These are phyloP conservation scores for Ceratobasidium sp. DNA, from an alignment of 1,284 basidiomycete genomes.

Conservation along the genomic window DNA sequence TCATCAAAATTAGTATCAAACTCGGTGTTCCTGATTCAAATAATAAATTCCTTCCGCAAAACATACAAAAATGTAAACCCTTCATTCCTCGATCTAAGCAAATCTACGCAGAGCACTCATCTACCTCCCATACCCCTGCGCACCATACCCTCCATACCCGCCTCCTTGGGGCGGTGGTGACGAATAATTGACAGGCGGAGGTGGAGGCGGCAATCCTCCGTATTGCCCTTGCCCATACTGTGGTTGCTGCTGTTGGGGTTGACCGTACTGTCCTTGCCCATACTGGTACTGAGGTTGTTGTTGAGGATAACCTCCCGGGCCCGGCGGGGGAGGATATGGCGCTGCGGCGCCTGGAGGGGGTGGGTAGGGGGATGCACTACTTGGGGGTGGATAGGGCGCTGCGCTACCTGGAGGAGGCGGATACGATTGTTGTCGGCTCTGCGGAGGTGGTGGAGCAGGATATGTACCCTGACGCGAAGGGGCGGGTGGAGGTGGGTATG, in stretches of 20 bases:
- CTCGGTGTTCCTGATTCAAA: conserved; percentile 10
- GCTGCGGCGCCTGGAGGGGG: conserved; percentile 6
- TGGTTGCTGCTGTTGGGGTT: conserved; percentile 49
- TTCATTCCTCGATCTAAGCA: too few relatives aligned
- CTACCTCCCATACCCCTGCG: conserved; percentile 33
- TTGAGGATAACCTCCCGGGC: conserved; percentile 1
- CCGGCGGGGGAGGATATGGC: conserved; percentile 16
- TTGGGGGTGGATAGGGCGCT: background rate
- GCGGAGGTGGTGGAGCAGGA: conserved; percentile 55
- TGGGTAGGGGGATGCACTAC: conserved; percentile 16
- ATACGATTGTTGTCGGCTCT: conserved; percentile 36
- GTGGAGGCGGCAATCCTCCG: conserved; percentile 32
- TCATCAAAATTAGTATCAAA: too few relatives aligned
- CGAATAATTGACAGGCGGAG: conserved; percentile 33
- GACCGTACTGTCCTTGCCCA: conserved; percentile 31
- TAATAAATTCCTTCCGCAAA: background rate
- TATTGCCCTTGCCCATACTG: conserved; percentile 45
- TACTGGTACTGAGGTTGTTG: conserved; percentile 42
- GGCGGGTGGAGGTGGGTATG: conserved; percentile 45
- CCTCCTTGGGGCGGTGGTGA: conserved; percentile 27
- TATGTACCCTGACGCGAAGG: conserved; percentile 58
- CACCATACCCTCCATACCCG: conserved; percentile 33
- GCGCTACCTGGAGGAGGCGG: conserved; percentile 6
- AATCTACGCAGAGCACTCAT: background rate
- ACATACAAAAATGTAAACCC: background rate